Base-by-base conservation (phyloP, 208 protist species). In the Acanthamoeba castellanii region DNA sequence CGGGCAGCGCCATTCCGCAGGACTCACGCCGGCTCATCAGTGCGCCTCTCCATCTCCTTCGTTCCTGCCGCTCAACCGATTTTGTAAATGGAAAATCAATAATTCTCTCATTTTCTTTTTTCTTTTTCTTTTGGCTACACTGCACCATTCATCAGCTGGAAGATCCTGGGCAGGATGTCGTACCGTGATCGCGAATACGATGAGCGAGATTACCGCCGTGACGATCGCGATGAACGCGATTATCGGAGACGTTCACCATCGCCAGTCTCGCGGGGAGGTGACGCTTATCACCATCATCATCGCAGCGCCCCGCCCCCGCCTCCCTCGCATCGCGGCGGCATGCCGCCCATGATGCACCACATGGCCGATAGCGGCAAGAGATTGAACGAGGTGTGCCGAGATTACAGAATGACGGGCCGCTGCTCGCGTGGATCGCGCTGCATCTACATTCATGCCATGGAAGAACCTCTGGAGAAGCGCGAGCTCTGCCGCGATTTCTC, bases 161-260 rank as follows among this genome's bases (percentile, higher is more conserved):
- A 47, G 42, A 47, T 47, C 42, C 42, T 47, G 42, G 42, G 0
- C 18, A n/a, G 64, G 50, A 88, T 88, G 81, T 88, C 81, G 13
- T 88, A 88, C 81, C 45, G 81, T 9, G 81, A 88, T 64, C 81
- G 81, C 27, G 81, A 88, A 9, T 88, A 88, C 27, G 81, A 88
- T 42, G 81, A 82, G 22, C 50, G 74, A 27, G 74, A 88, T 34
- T 88, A 88, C n/a, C 81, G 81, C 0, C 81, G 81, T 2, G 81
- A 88, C 27, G 81, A 88, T 64, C 81, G 81, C 30, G 81, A 88
- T 30, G 81, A 88, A 8, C 42, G 81, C 0, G 81, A 88, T 50
- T 88, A 88, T 27, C 81, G 81, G 3, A 0, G 81, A 20, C 42
- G 81, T 64, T 88, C 81, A 25, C 81, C 81, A 5, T 88, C 81